Evolutionary conservation across 2,329 filamentous ascomycete species (phyloP), one percentile per base, ranked within the genome.

Genomic region (Fusarium tricinctum): DNA sequence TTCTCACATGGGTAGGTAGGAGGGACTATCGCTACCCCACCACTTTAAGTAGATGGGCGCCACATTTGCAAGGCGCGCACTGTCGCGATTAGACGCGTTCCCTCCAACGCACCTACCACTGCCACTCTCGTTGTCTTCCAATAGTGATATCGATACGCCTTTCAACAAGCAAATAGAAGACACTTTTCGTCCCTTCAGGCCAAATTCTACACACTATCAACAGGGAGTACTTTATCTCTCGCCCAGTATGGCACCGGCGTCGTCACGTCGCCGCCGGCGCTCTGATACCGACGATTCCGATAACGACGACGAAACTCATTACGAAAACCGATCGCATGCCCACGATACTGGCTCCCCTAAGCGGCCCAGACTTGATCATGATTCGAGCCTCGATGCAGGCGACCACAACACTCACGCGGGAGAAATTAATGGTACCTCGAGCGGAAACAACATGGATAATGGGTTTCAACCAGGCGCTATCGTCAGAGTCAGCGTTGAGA

Each of bases 401-500:
- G 47, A 60, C 8, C 56, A 48, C 10, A 56, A 52, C 15, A 57
- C 58, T 35, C 70, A 57, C 9, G 45, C 60, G n/a, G 33, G 55
- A 56, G 35, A 50, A 22, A 23, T 62, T 6, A 65, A 71, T 43
- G 66, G 69, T n/a, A 46, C 45, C 30, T 44, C 61, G 12, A 67
- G 63, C 40, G 54, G 44, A 28, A 46, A 50, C 38, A 66, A 66
- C 45, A 64, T 73, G 46, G 77, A 79, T 17, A 75, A 32, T 47
- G 62, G 76, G 12, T 88, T 86, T 65, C 86, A 92, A 68, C 89
- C 94, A 4, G 96, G 96, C 13, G 91, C 96, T 12, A 97, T 99
- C 71, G 89, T 97, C 48, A 89, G 94, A 35, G 93, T 99, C 47
- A 91, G 89, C 71, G 85, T 98, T 44, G 87, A 86, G 48, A 92